These are phyloP conservation scores for Sindora glabra DNA, from an alignment of 306 rosid genomes.

Conservation along the genomic window DNA sequence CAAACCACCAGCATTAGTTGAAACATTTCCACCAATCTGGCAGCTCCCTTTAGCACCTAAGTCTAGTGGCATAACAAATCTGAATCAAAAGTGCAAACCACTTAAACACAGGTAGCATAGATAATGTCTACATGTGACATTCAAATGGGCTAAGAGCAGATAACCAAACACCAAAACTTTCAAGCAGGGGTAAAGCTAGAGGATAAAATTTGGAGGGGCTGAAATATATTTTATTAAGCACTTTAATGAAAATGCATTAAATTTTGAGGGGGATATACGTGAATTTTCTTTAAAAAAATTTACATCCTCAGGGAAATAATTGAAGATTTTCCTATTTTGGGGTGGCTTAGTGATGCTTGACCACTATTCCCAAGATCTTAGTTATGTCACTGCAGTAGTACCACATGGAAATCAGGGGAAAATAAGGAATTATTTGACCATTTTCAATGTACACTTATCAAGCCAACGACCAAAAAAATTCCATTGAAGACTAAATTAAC, in stretches of 20 bases:
- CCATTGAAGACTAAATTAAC: not conserved
- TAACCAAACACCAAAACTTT: constrained; percentile 9
- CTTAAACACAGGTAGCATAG: constrained; percentile 24
- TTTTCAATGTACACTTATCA: not conserved
- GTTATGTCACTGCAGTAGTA: not conserved
- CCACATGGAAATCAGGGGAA: not conserved
- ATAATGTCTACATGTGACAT: not conserved
- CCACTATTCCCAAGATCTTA: constrained; percentile 7
- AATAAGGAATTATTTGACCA: not conserved
- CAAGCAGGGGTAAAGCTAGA: too few species aligned
- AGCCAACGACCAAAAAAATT: not conserved
- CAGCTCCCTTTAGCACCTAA: constrained; percentile 99
- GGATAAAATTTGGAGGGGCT: too few species aligned
- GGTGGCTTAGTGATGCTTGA: too few species aligned
- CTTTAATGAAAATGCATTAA: too few species aligned
- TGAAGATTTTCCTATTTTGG: too few species aligned
- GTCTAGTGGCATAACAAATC: constrained; percentile 98
- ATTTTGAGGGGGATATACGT: too few species aligned
- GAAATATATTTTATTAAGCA: too few species aligned
- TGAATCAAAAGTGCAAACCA: constrained; percentile 54
- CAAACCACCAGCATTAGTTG: constrained; percentile 98
- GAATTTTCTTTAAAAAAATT: too few species aligned
- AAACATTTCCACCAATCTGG: constrained; percentile 95
- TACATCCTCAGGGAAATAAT: too few species aligned
- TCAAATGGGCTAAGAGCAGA: constrained; percentile 7